Evolutionary conservation across 192 early-diverging fungal species (phyloP).

Genomic region (Funneliformis geosporum): DNA sequence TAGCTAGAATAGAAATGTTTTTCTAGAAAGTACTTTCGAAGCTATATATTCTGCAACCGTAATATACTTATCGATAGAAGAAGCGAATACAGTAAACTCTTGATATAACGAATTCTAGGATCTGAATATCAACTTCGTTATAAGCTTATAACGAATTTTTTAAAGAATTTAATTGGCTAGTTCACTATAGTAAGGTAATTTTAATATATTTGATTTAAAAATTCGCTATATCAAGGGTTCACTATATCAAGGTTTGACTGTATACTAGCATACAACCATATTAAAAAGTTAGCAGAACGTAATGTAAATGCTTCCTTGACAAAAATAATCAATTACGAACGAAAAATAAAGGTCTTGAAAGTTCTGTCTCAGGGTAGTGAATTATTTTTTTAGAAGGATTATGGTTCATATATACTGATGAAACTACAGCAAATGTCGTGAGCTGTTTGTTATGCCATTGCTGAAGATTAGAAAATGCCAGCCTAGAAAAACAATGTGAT

Average conservation of each 20-base stretch:
- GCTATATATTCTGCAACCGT: constrained; percentile 26
- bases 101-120: too few species aligned
- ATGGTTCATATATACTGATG: not conserved
- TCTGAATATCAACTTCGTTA: too few species aligned
- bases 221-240: too few species aligned
- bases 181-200: too few species aligned
- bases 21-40: constrained; percentile 15
- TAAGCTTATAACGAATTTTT: too few species aligned
- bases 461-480: too few species aligned
- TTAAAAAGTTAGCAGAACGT: constrained; percentile 27
- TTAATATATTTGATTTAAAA: too few species aligned
- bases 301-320: not conserved
- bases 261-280: not conserved
- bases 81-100: too few species aligned
- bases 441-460: not conserved
- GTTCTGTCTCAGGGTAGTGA: constrained; percentile 6
- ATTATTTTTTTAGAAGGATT: not conserved
- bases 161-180: too few species aligned
- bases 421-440: constrained; percentile 9
- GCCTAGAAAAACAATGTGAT: too few species aligned
- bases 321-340: constrained; percentile 23
- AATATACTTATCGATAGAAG: constrained; percentile 15
- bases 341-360: constrained; percentile 25
- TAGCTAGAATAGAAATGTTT: constrained; percentile 26
- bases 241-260: too few species aligned